Evolutionary conservation across 2,329 filamentous ascomycete genomes (phyloP).

Genomic region (Fusarium irregulare): DNA sequence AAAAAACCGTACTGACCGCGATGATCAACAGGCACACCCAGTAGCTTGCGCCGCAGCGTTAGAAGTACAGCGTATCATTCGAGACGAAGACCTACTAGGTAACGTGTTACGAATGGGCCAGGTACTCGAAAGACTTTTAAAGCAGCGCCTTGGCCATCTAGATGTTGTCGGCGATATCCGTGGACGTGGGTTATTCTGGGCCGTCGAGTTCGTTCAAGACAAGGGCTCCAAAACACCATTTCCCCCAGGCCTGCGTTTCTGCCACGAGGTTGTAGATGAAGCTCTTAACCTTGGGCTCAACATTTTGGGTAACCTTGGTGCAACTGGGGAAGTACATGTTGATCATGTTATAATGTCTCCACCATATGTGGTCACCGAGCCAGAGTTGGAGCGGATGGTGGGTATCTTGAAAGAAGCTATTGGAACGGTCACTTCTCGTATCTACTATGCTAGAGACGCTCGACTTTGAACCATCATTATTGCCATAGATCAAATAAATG

Average conservation of each 20-base stretch:
- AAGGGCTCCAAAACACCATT: background rate
- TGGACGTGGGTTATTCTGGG: slow-evolving; percentile 13
- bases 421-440: no score
- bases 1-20: no score
- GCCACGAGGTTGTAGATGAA: background rate
- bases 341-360: slow-evolving; percentile 9
- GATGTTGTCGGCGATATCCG: slow-evolving; percentile 3
- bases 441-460: no score
- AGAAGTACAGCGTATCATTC: background rate
- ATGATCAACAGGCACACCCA: background rate
- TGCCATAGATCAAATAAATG: rapidly evolving
- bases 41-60: slow-evolving; percentile 11
- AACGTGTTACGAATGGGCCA: background rate
- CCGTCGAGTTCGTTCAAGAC: slow-evolving; percentile 6
- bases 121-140: background rate
- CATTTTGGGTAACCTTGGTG: slow-evolving; percentile 1
- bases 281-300: background rate
- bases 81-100: background rate
- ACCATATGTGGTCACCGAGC: slow-evolving; percentile 1
- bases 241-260: background rate
- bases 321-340: slow-evolving; percentile 2
- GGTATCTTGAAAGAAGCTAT: background rate
- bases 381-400: background rate
- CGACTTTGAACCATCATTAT: no score
- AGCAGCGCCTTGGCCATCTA: background rate